A percentile compares a stretch with the other conserved stretches of the same genome.
Evolutionary conservation across 208 protist species (phyloP).

Genomic region (Kentomonas sorsogonicus): DNA sequence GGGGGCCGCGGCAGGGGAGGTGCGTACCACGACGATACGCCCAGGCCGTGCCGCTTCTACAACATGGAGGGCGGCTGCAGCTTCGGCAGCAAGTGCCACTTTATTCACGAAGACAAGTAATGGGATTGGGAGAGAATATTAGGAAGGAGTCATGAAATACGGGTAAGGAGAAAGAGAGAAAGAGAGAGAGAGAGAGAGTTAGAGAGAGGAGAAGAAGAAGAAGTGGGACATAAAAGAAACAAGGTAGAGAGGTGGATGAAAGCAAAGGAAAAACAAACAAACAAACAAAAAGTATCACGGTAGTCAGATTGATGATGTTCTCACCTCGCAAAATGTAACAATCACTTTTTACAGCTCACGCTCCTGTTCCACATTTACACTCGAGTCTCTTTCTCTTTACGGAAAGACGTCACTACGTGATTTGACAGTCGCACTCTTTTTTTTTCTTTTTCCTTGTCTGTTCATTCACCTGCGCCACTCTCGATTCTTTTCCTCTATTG

Average conservation of each 20-base stretch:
- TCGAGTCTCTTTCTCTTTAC: not conserved
- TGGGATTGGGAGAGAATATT: not conserved
- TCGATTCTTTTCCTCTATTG: not conserved
- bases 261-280: not conserved
- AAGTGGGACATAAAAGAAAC: not conserved
- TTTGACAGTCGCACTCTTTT: not conserved
- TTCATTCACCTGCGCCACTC: not conserved
- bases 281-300: not conserved
- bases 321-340: not conserved
- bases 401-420: no score
- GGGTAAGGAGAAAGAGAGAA: not conserved
- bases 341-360: no score
- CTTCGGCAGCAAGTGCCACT: constrained; percentile 39
- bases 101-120: constrained; percentile 23
- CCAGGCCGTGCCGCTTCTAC: constrained; percentile 28
- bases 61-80: constrained; percentile 31
- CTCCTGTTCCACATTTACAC: no score
- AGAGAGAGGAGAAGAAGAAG: not conserved
- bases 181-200: not conserved
- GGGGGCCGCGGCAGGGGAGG: constrained; percentile 14
- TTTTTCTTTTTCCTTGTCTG: constrained; percentile 5
- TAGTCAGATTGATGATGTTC: not conserved
- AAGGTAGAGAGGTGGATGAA: no score
- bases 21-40: not conserved
- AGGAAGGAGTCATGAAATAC: not conserved